These are phyloP conservation scores for Hemileccinum rubropunctum DNA, from an alignment of 768 basidiomycete species.

Conservation along the genomic window DNA sequence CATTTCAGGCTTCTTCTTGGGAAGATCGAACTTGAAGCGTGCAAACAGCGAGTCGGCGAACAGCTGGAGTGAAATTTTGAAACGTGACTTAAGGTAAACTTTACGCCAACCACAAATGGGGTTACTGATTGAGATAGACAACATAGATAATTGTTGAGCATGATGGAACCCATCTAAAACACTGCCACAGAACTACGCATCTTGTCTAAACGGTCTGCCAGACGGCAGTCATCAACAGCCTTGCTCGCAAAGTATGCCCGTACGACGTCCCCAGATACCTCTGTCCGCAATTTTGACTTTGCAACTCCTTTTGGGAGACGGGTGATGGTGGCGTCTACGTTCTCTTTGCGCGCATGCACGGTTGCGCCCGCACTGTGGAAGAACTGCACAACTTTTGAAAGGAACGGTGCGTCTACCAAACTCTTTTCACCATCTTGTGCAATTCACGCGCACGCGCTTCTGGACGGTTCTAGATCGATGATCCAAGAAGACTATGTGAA, in stretches of 20 bases:
- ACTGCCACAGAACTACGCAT: slow-evolving; percentile 16
- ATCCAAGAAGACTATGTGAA: slow-evolving; percentile 98
- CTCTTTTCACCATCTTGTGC: background rate
- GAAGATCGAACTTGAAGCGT: too few species aligned
- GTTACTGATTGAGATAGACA: too few species aligned
- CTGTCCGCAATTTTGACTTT: slow-evolving; percentile 69
- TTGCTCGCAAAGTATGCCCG: slow-evolving; percentile 72
- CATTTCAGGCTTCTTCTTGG: too few species aligned
- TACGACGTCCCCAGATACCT: slow-evolving; percentile 43
- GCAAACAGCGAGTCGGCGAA: too few species aligned
- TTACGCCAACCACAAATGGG: too few species aligned
- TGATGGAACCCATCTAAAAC: too few species aligned
- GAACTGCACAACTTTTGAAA: slow-evolving; percentile 89
- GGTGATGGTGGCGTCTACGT: slow-evolving; percentile 89
- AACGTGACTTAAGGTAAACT: too few species aligned
- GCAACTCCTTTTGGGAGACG: slow-evolving; percentile 94
- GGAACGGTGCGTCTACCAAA: slow-evolving; percentile 69
- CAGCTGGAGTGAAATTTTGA: too few species aligned
- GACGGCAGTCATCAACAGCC: slow-evolving; percentile 79
- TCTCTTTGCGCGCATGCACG: slow-evolving; percentile 85
- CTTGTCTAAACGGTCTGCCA: slow-evolving; percentile 74
- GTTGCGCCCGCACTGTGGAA: slow-evolving; percentile 84
- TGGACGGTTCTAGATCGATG: slow-evolving; percentile 55
- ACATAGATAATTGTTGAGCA: too few species aligned
- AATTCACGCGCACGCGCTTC: slow-evolving; percentile 4